Evolutionary conservation across 2,329 filamentous ascomycete species (phyloP).

Genomic region (Fusarium pininemorale): DNA sequence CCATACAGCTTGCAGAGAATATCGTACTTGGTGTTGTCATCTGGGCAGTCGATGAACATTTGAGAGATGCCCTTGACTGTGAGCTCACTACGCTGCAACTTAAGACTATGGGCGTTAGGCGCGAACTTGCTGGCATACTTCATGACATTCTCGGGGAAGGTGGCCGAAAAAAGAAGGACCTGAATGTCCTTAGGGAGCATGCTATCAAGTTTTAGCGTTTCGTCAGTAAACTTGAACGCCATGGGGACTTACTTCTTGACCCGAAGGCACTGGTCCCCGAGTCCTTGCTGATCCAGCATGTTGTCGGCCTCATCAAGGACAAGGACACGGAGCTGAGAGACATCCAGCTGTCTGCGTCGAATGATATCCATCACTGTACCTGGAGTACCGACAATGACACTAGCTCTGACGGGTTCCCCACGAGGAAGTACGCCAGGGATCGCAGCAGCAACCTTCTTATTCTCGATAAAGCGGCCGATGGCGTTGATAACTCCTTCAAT

Average conservation of each 20-base stretch:
- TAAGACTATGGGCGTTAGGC: conserved; percentile 85
- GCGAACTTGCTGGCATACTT: conserved; percentile 86
- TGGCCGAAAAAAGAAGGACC: conserved; percentile 94
- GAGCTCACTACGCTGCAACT: conserved; percentile 87
- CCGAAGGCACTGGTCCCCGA: conserved; percentile 93
- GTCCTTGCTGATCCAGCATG: conserved; percentile 95
- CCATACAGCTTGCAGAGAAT: conserved; percentile 93
- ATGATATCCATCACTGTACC: conserved; percentile 92
- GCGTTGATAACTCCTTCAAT: conserved; percentile 85
- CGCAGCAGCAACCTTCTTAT: conserved; percentile 80
- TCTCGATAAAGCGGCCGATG: conserved; percentile 85
- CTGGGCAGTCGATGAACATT: conserved; percentile 93
- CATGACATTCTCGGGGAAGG: conserved; percentile 86
- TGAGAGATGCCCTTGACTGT: conserved; percentile 98
- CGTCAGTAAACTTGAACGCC: not conserved
- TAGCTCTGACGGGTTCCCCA: conserved; percentile 73
- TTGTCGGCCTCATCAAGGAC: conserved; percentile 98
- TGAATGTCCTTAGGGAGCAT: conserved; percentile 80
- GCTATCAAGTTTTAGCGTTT: conserved; percentile 56
- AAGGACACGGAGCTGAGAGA: conserved; percentile 77
- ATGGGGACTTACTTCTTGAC: conserved; percentile 76
- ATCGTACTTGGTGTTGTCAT: conserved; percentile 84
- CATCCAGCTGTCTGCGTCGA: conserved; percentile 77
- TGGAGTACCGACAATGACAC: conserved; percentile 91
- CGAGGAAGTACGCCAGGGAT: conserved; percentile 81